These are phyloP conservation scores for Kalanchoe fedtschenkoi DNA, from an alignment of 164 flowering plant species.

Conservation along the genomic window DNA sequence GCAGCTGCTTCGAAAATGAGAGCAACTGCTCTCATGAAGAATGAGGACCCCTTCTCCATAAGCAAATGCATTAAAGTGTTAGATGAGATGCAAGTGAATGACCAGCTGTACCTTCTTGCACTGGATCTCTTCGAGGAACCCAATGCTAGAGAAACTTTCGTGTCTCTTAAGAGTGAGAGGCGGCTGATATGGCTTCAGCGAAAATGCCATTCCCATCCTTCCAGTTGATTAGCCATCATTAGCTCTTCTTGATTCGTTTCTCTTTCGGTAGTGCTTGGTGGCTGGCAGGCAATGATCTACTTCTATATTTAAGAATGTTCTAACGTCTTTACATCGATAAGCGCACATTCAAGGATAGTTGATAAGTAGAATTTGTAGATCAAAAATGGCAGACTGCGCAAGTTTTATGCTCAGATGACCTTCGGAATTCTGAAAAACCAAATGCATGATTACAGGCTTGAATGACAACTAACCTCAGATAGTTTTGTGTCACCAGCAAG, in stretches of 20 bases:
- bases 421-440: too few relatives aligned
- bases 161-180: constrained; percentile 51
- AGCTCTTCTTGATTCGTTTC: neutral
- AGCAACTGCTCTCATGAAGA: constrained; percentile 51
- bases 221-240: constrained; percentile 15
- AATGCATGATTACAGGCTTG: too few relatives aligned
- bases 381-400: too few relatives aligned
- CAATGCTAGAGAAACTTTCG: constrained; percentile 51
- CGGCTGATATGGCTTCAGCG: constrained; percentile 57
- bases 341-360: too few relatives aligned
- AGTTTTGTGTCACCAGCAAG: too few relatives aligned
- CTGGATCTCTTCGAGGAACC: constrained; percentile 64
- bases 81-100: constrained; percentile 63
- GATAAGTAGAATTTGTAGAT: too few relatives aligned
- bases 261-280: neutral
- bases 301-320: too few relatives aligned
- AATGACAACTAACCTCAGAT: too few relatives aligned
- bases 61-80: constrained; percentile 62
- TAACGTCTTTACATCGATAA: too few relatives aligned
- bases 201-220: constrained; percentile 28
- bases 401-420: too few relatives aligned
- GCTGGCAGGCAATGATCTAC: too few relatives aligned
- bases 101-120: constrained; percentile 53
- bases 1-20: constrained; percentile 77
- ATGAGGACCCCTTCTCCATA: constrained; percentile 54